Evolutionary conservation across 371 early-diverging fungal species (phyloP).

Genomic region (Nosema muscidifuracis): DNA sequence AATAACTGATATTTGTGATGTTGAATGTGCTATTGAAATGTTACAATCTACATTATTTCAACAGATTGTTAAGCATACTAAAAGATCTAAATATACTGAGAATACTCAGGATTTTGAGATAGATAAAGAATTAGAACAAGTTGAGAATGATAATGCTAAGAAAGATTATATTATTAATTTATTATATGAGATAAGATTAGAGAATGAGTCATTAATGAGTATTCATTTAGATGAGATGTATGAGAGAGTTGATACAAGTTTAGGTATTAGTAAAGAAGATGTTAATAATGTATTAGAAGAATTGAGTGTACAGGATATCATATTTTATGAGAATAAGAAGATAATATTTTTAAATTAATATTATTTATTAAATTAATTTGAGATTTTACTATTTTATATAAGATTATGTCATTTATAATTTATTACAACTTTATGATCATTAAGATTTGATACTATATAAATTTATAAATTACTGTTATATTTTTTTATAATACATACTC

Average conservation of each 20-base stretch:
- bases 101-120: constrained; percentile 10
- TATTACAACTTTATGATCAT: too few relatives aligned
- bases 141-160: constrained; percentile 24
- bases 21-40: constrained; percentile 51
- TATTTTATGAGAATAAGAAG: constrained; percentile 21
- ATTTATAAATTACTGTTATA: too few relatives aligned
- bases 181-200: constrained; percentile 21
- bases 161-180: constrained; percentile 21
- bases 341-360: constrained; percentile 39
- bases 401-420: too few relatives aligned
- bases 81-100: constrained; percentile 7
- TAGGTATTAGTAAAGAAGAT: not conserved
- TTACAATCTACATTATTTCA: constrained; percentile 49
- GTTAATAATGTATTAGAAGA: constrained; percentile 29
- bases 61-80: constrained; percentile 32
- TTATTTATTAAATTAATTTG: too few relatives aligned
- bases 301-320: constrained; percentile 13
- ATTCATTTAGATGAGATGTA: not conserved
- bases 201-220: not conserved
- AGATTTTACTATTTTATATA: too few relatives aligned
- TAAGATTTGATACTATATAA: too few relatives aligned
- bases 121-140: constrained; percentile 1
- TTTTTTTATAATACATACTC: too few relatives aligned
- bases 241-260: not conserved
- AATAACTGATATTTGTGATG: constrained; percentile 67